Conservation (phyloP, 768 basidiomycete genomes). For the Russula compacta region DNA sequence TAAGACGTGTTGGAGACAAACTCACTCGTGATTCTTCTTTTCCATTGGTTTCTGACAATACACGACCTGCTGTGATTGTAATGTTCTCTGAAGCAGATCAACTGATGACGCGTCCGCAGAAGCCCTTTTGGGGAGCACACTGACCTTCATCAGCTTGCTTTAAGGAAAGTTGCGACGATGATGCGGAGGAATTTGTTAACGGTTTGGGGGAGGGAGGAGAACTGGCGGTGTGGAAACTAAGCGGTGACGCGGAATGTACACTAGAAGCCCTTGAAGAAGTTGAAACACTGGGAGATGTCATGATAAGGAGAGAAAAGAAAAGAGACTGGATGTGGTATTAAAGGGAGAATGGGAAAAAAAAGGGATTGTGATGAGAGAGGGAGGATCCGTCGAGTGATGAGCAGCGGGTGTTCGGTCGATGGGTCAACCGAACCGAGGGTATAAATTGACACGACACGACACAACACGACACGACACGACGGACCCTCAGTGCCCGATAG, state of each 20-base stretch:
- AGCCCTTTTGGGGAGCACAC: neutral
- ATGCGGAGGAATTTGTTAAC: slow-evolving; percentile 30
- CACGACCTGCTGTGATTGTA: slow-evolving; percentile 54
- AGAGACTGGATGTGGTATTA: slow-evolving; percentile 7
- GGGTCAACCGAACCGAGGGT: slow-evolving; percentile 32
- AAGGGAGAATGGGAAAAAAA: neutral
- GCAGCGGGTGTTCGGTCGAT: slow-evolving; percentile 31
- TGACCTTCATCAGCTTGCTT: slow-evolving; percentile 57
- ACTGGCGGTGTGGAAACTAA: slow-evolving; percentile 23
- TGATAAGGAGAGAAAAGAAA: slow-evolving; percentile 22
- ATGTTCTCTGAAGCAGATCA: slow-evolving; percentile 45
- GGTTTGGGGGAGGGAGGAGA: slow-evolving; percentile 23
- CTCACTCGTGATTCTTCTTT: slow-evolving; percentile 65
- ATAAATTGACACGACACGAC: slow-evolving; percentile 35
- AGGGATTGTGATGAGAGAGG: slow-evolving; percentile 3
- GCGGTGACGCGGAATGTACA: slow-evolving; percentile 22
- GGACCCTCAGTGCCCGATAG: neutral
- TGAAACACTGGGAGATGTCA: slow-evolving; percentile 11
- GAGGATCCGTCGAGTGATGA: slow-evolving; percentile 46
- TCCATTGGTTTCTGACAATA: slow-evolving; percentile 37
- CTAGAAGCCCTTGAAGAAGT: slow-evolving; percentile 18
- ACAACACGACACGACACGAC: slow-evolving; percentile 42
- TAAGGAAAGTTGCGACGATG: slow-evolving; percentile 49
- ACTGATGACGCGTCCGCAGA: neutral
- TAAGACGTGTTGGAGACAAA: slow-evolving; percentile 10